Evolutionary conservation across 2,329 filamentous ascomycete species (phyloP).

Genomic region (Calonectria pteridis): DNA sequence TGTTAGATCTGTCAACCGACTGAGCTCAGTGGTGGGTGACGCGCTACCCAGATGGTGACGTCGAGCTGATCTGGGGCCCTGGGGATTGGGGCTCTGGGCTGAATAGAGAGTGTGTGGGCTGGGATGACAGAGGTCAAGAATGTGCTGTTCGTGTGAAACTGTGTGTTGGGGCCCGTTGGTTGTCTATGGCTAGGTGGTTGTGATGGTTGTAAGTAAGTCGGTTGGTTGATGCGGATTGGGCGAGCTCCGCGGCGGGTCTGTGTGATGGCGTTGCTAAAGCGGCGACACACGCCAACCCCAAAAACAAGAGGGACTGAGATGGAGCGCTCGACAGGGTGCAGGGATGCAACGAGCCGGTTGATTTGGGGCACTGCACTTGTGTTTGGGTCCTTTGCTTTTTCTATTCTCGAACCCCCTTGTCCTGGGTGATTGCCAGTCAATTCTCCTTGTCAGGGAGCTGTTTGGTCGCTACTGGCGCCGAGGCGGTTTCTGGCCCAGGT

Average conservation of each 20-base stretch:
- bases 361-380: slow-evolving; percentile 21
- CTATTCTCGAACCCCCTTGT: slow-evolving; percentile 44
- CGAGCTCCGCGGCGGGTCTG: slow-evolving; percentile 30
- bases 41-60: slow-evolving; percentile 20
- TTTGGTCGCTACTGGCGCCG: slow-evolving; percentile 45
- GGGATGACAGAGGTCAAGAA: slow-evolving; percentile 31
- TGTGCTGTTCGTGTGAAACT: slow-evolving; percentile 20
- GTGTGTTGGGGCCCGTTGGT: slow-evolving; percentile 30
- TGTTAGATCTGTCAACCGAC: slow-evolving; percentile 23
- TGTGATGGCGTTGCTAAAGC: slow-evolving; percentile 43
- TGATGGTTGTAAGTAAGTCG: slow-evolving; percentile 43
- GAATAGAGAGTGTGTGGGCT: slow-evolving; percentile 26
- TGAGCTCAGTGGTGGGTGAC: slow-evolving; percentile 19
- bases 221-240: slow-evolving; percentile 39
- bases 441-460: slow-evolving; percentile 37
- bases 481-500: slow-evolving; percentile 45
- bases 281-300: slow-evolving; percentile 40
- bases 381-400: slow-evolving; percentile 39
- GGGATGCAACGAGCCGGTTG: slow-evolving; percentile 22
- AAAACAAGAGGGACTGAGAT: slow-evolving; percentile 22
- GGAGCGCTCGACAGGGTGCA: slow-evolving; percentile 35
- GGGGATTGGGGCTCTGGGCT: slow-evolving; percentile 27
- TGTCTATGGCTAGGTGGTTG: slow-evolving; percentile 33
- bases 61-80: slow-evolving; percentile 21
- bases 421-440: slow-evolving; percentile 32